A percentile compares a stretch with the other conserved stretches of the same genome.
phyloP scores from a whole-genome alignment of 2,329 filamentous ascomycete species.

The Blumeria graminis region DNA sequence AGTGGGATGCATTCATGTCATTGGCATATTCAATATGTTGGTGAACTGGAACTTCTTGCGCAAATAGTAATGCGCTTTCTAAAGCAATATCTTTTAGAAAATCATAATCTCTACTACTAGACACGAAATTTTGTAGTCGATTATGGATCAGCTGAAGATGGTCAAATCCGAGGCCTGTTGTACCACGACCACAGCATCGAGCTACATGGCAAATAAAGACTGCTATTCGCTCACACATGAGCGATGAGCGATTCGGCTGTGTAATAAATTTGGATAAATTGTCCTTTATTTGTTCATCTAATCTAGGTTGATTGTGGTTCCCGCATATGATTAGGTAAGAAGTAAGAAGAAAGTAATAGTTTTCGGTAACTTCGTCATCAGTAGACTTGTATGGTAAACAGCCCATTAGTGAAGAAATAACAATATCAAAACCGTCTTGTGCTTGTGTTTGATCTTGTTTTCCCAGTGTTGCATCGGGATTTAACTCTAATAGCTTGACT shows the following conservation, averaged over 20 bases:
- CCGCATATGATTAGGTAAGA: constrained; percentile 5
- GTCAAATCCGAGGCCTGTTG: constrained; percentile 15
- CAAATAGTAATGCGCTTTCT: constrained; percentile 15
- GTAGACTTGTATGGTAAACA: constrained; percentile 3
- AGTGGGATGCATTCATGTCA: constrained; percentile 8
- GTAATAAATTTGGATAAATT: constrained; percentile 2
- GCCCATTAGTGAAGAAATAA: constrained; percentile 6
- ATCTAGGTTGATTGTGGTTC: neutral
- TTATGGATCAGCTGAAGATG: constrained; percentile 17
- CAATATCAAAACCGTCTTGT: neutral
- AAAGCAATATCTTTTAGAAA: constrained; percentile 12
- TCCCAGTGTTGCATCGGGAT: neutral
- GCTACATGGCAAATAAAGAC: constrained; percentile 22
- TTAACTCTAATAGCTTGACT: constrained; percentile 13
- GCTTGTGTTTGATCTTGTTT: neutral
- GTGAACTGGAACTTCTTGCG: constrained; percentile 11
- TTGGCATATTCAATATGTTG: constrained; percentile 14
- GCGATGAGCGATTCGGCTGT: neutral
- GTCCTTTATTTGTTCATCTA: neutral
- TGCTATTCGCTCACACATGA: constrained; percentile 4
- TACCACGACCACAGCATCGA: constrained; percentile 22
- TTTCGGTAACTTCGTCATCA: neutral
- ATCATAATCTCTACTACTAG: constrained; percentile 1
- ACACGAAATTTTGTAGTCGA: constrained; percentile 5
- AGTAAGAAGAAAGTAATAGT: constrained; percentile 6